Evolutionary conservation across 2,329 filamentous ascomycete species (phyloP).

Genomic region (Fusarium sp.): DNA sequence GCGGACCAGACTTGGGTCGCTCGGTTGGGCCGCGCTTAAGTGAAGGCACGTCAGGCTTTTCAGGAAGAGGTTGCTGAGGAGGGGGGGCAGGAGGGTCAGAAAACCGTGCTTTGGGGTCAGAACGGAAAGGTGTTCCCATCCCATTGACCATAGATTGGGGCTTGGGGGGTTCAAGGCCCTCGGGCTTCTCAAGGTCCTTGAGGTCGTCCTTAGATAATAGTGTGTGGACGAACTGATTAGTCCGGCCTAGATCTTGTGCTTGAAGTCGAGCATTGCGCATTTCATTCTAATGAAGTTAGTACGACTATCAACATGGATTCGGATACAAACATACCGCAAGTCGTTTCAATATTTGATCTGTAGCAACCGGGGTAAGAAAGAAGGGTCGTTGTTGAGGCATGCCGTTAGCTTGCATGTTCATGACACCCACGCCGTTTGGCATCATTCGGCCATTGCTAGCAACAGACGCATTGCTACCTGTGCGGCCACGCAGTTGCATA

Average conservation of each 20-base stretch:
- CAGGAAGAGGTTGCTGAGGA: conserved; percentile 90
- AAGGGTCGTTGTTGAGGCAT: conserved; percentile 83
- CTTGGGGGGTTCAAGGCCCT: conserved; percentile 63
- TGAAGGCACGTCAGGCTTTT: conserved; percentile 86
- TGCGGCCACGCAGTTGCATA: conserved; percentile 77
- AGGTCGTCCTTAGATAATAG: conserved; percentile 79
- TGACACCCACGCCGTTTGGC: conserved; percentile 57
- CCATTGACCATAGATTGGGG: conserved; percentile 64
- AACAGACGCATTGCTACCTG: conserved; percentile 75
- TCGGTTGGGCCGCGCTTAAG: conserved; percentile 84
- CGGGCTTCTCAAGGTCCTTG: conserved; percentile 68
- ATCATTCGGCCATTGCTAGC: conserved; percentile 72
- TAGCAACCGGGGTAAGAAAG: conserved; percentile 89
- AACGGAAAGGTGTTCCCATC: conserved; percentile 68
- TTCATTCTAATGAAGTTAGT: conserved; percentile 74
- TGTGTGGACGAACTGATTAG: conserved; percentile 83
- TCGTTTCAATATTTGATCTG: conserved; percentile 90
- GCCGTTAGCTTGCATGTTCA: conserved; percentile 67
- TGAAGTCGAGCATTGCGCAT: conserved; percentile 92
- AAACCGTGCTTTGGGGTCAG: conserved; percentile 85
- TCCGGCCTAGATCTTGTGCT: conserved; percentile 84
- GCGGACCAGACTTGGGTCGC: conserved; percentile 70
- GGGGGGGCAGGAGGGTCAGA: conserved; percentile 94
- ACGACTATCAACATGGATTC: background rate
- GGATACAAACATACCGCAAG: conserved; percentile 51